Conservation (phyloP, 345 rosid species). For the Gossypium rotundifolium region DNA sequence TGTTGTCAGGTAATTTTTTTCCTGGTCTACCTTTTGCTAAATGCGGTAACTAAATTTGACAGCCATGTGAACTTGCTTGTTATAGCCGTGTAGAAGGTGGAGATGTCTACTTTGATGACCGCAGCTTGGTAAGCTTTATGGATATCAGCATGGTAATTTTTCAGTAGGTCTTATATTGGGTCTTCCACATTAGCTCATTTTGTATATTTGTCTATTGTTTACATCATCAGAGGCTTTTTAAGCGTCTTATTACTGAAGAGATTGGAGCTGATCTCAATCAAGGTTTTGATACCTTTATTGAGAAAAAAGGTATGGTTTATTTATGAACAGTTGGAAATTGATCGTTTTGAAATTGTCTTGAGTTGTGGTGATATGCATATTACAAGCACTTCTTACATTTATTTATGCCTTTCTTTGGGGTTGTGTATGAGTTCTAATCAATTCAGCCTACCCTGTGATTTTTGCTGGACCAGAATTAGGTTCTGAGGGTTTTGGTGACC, state of each 20-base stretch:
- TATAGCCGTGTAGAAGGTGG: constrained; percentile 90
- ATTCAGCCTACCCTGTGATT: constrained; percentile 3
- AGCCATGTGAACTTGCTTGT: constrained; percentile 91
- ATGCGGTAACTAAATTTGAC: constrained; percentile 17
- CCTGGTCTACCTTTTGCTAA: neutral
- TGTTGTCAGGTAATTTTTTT: neutral
- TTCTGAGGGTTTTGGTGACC: constrained; percentile 82
- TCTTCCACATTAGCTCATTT: constrained; percentile 16
- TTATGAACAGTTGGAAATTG: neutral
- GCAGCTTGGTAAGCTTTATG: constrained; percentile 61
- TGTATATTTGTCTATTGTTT: constrained; percentile 10
- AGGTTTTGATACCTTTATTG: constrained; percentile 80
- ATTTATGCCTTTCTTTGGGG: neutral
- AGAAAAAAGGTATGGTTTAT: constrained; percentile 57
- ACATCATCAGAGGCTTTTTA: constrained; percentile 69
- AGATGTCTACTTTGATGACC: constrained; percentile 70
- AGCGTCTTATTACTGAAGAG: constrained; percentile 66
- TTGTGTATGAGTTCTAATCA: constrained; percentile 16
- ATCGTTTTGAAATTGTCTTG: neutral
- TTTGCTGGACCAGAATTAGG: constrained; percentile 61
- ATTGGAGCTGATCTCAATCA: constrained; percentile 89
- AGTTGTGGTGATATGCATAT: neutral
- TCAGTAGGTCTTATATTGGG: neutral
- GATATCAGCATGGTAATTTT: constrained; percentile 4
- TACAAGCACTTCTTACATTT: neutral